Percentiles rank a stretch among this genome's conserved stretches.
Evolutionary conservation across 2,329 filamentous ascomycete species (phyloP).

Genomic region (Celoporthe dispersa): DNA sequence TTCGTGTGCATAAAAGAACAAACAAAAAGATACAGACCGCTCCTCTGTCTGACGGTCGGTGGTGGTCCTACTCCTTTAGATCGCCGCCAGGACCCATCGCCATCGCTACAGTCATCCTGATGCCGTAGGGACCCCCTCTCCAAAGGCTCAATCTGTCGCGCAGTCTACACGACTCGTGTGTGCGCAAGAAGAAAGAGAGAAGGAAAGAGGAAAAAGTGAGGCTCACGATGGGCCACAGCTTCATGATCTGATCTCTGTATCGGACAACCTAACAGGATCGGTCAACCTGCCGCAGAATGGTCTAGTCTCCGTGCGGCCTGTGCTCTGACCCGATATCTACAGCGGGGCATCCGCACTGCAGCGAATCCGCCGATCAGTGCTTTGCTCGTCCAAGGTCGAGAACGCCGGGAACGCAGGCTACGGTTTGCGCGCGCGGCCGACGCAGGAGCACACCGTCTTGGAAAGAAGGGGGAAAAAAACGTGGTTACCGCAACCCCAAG

Average conservation of each 20-base stretch:
- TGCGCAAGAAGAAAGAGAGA: neutral
- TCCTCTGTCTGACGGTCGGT: neutral
- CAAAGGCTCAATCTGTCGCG: neutral
- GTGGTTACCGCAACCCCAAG: neutral
- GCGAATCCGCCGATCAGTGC: neutral
- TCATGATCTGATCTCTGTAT: neutral
- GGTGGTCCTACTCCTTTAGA: slow-evolving; percentile 2
- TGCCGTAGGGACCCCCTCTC: neutral
- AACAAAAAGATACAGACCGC: slow-evolving; percentile 1
- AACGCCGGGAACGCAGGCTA: neutral
- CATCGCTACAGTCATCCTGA: neutral
- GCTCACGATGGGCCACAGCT: neutral
- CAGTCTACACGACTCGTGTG: neutral
- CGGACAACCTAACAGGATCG: slow-evolving; percentile 6
- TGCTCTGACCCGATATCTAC: neutral
- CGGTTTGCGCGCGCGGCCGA: neutral
- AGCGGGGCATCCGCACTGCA: slow-evolving; percentile 4
- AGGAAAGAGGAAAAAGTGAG: neutral
- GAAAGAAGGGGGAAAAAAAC: neutral
- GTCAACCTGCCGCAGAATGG: neutral
- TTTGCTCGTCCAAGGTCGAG: neutral
- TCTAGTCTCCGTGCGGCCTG: neutral
- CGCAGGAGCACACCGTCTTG: neutral
- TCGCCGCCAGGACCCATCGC: neutral
- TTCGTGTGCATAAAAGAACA: neutral